Evolutionary conservation across 441 rosid species (phyloP).

Genomic region (Syzygium syzygioides): DNA sequence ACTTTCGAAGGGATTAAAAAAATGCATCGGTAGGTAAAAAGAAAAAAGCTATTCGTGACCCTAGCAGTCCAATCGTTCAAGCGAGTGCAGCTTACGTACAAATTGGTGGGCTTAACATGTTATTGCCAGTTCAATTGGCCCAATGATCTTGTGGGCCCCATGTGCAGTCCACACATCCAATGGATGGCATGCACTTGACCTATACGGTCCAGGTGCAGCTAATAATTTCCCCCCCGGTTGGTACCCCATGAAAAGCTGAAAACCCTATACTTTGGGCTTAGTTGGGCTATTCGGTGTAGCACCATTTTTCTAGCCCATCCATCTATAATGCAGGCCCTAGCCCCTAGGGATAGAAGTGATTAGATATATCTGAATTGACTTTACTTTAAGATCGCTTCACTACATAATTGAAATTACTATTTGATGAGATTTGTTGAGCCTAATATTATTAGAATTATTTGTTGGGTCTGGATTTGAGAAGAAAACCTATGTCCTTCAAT

Average conservation of each 20-base stretch:
- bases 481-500: too few relatives aligned
- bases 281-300: background rate
- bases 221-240: background rate
- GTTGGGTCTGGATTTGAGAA: too few relatives aligned
- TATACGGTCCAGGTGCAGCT: background rate
- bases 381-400: too few relatives aligned
- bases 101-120: background rate
- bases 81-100: background rate
- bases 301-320: background rate
- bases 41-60: background rate
- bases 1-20: background rate
- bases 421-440: too few relatives aligned
- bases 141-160: background rate
- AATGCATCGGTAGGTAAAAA: background rate
- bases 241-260: background rate
- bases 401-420: too few relatives aligned
- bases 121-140: background rate
- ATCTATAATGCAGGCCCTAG: background rate
- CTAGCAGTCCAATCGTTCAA: background rate
- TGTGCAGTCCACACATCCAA: background rate
- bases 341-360: too few relatives aligned
- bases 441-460: too few relatives aligned
- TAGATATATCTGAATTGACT: background rate
- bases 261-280: background rate
- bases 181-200: background rate